These are phyloP conservation scores for Boletus smithii DNA, from an alignment of 1,284 basidiomycete species.

Conservation along the genomic window DNA sequence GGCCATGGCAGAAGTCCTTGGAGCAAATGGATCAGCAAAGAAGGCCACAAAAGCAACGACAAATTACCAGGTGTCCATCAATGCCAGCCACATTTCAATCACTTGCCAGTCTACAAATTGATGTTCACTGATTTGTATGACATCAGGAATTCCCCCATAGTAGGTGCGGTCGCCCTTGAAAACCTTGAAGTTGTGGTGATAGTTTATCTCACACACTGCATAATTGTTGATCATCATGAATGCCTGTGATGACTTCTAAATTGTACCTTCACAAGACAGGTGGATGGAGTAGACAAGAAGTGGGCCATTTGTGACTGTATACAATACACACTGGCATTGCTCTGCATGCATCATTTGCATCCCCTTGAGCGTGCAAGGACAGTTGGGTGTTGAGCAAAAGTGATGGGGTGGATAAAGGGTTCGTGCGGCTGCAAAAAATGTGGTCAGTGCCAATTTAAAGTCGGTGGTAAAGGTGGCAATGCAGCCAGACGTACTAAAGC, in stretches of 20 bases:
- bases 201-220: slow-evolving; percentile 7
- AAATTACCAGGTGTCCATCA: slow-evolving; percentile 14
- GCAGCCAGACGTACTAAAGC: not conserved
- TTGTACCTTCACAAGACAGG: slow-evolving; percentile 3
- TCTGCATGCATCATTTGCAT: slow-evolving; percentile 5
- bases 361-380: not conserved
- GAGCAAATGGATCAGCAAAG: no score
- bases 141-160: slow-evolving; percentile 1
- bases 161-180: slow-evolving; percentile 12
- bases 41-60: no score
- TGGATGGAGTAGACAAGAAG: not conserved
- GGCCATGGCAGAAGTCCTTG: not conserved
- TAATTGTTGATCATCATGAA: no score
- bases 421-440: not conserved
- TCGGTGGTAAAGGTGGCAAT: no score
- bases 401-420: slow-evolving; percentile 1
- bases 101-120: slow-evolving; percentile 6
- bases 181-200: slow-evolving; percentile 8
- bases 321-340: slow-evolving; percentile 2
- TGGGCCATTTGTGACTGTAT: not conserved
- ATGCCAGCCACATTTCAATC: not conserved
- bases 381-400: not conserved
- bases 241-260: no score
- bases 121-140: slow-evolving; percentile 9
- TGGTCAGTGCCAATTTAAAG: not conserved